Evolutionary conservation across 176 grass and related monocot species (phyloP), one percentile per base, ranked within the genome.

Genomic region (Dendrocalamus sinicus): DNA sequence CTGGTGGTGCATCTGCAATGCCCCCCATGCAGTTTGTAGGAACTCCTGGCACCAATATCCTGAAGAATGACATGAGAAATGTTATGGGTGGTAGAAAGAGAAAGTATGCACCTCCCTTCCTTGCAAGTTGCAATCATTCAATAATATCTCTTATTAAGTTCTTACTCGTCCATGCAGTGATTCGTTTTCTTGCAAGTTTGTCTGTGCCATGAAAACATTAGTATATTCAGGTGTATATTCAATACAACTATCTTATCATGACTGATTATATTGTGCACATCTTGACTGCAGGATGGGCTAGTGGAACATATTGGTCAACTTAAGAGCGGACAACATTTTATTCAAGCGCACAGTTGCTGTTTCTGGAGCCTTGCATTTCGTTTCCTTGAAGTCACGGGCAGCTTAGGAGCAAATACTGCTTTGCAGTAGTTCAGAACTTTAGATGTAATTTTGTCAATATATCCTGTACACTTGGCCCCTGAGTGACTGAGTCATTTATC

Each of bases 31-130:
- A 99, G 84, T 99, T 99, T 96, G 80, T 84, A 24, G 85, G 95
- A 82, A 88, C 91, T 67, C 84, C 86, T 68, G 88, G 91, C 19
- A 88, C 89, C 69, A 90, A 89, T 77, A 70, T 96, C 63, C 66
- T 78, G 10, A 98, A 95, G 88, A 81, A 48, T 59, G 91, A 92
- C 79, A 90, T 88, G 52, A 92, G 96, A 89, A 99, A 90, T 88
- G 75, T 87, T 73, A 96, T 96, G 93, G 93, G 92, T 76, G 94
- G 87, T 83, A 95, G 96, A 89, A 99, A 99, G 84, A 92, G 96
- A 88, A 99, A 99, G 96, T 96, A 96, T 66, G 88, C 54, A 81
- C 68, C 65, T 93, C 85, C 19, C 8, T 83, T 72, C 22, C 10
- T 84, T 81, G 24, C 78, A 53, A 23, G 28, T 28, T 28, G 28